Evolutionary conservation across 441 rosid species (phyloP).

Genomic region (Dalechampia spathulata): DNA sequence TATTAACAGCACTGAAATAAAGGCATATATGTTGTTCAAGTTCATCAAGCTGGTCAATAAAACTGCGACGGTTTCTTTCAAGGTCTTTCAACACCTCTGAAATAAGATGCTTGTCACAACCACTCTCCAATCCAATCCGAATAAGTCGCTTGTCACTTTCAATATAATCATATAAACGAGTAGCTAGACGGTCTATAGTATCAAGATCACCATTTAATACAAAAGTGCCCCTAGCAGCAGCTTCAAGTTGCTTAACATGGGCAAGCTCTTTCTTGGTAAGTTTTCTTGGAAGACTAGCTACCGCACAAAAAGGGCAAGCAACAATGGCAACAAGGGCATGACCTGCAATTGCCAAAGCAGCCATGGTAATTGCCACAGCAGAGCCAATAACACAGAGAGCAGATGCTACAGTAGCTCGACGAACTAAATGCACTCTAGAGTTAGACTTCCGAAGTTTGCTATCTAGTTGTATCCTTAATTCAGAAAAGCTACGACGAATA

Average conservation of each 20-base stretch:
- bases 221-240: constrained; percentile 53
- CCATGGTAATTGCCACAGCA: constrained; percentile 30
- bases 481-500: constrained; percentile 42
- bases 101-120: constrained; percentile 35
- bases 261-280: constrained; percentile 46
- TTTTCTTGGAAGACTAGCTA: constrained; percentile 29
- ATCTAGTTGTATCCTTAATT: constrained; percentile 49
- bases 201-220: constrained; percentile 50
- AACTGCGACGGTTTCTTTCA: constrained; percentile 32
- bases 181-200: constrained; percentile 55
- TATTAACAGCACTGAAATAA: constrained; percentile 54
- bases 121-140: constrained; percentile 53
- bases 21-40: constrained; percentile 64
- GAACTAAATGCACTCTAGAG: constrained; percentile 42
- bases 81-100: constrained; percentile 48
- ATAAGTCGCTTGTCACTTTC: constrained; percentile 48
- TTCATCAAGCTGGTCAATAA: constrained; percentile 41
- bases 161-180: constrained; percentile 37
- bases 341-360: constrained; percentile 39
- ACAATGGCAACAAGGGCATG: constrained; percentile 49
- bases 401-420: constrained; percentile 40
- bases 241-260: constrained; percentile 53
- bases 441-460: constrained; percentile 42
- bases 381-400: constrained; percentile 49
- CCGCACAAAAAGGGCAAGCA: constrained; percentile 46